A percentile compares a stretch with the other conserved stretches of the same genome.
Evolutionary conservation across 768 basidiomycete genomes (phyloP).

Genomic region (Leccinum barrowsii): DNA sequence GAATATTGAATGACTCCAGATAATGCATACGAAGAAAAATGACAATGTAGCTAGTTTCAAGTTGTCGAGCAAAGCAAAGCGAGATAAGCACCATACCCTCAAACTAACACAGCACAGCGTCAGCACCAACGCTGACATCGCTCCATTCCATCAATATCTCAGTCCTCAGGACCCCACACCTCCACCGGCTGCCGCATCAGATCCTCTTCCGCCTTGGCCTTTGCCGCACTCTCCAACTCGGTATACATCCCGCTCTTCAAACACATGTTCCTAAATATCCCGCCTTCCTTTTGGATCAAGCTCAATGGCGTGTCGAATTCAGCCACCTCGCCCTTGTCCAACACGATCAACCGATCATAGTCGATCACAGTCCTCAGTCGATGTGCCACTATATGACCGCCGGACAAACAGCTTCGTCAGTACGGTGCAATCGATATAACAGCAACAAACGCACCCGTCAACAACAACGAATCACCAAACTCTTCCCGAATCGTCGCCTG

Average conservation of each 20-base stretch:
- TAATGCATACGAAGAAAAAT: no score
- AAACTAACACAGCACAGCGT: no score
- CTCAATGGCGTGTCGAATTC: constrained; percentile 74
- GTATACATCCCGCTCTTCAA: constrained; percentile 63
- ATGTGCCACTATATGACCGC: constrained; percentile 49
- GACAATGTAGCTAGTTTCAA: no score
- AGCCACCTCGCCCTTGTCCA: constrained; percentile 50
- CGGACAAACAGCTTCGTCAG: constrained; percentile 2
- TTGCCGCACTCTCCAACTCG: constrained; percentile 59
- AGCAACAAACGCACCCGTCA: constrained; percentile 54
- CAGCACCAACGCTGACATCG: no score
- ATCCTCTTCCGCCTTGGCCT: constrained; percentile 33
- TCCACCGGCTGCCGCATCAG: not conserved
- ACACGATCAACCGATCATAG: constrained; percentile 73
- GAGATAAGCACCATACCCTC: no score
- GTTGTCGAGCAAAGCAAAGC: no score
- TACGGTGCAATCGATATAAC: not conserved
- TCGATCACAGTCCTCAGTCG: constrained; percentile 76
- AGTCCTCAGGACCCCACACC: not conserved
- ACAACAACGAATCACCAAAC: constrained; percentile 67
- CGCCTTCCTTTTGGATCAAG: constrained; percentile 57
- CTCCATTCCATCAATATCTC: not conserved
- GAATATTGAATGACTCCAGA: no score
- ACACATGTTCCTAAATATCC: constrained; percentile 69
- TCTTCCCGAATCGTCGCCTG: constrained; percentile 85